Evolutionary conservation across 225 moss, liverwort and hornwort species (phyloP).

Genomic region (Physcomitrellopsis africana): DNA sequence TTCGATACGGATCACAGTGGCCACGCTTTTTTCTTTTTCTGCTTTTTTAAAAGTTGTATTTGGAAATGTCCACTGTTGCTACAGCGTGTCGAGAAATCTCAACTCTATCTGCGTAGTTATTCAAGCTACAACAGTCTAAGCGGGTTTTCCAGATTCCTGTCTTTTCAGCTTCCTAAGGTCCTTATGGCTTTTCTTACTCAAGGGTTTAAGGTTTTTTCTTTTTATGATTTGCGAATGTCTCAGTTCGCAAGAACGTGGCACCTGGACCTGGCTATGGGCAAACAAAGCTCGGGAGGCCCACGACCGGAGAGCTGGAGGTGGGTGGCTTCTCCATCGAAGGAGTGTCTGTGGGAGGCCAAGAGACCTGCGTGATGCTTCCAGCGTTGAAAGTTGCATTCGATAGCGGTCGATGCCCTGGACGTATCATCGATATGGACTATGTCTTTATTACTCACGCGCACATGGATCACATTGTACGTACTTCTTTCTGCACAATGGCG

Average conservation of each 20-base stretch:
- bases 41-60: not conserved
- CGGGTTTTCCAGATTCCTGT: not conserved
- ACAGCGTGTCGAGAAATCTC: not conserved
- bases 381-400: constrained; percentile 88
- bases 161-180: no score
- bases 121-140: not conserved
- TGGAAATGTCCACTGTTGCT: not conserved
- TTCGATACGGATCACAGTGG: not conserved
- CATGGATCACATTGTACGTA: constrained; percentile 95
- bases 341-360: constrained; percentile 94
- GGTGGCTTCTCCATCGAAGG: constrained; percentile 91
- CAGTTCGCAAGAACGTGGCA: constrained; percentile 42
- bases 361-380: constrained; percentile 96
- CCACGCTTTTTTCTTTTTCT: not conserved
- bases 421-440: constrained; percentile 83
- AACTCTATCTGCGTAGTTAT: not conserved
- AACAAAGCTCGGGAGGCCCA: constrained; percentile 60
- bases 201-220: not conserved
- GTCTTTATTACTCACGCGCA: constrained; percentile 92
- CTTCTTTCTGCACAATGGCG: not conserved
- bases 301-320: constrained; percentile 64
- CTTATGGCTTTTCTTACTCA: not conserved
- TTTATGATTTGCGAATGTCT: not conserved
- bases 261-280: constrained; percentile 60
- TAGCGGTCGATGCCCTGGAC: constrained; percentile 91